Evolutionary conservation across 2,329 filamentous ascomycete species (phyloP).

Genomic region (Gaeumannomyces tritici): DNA sequence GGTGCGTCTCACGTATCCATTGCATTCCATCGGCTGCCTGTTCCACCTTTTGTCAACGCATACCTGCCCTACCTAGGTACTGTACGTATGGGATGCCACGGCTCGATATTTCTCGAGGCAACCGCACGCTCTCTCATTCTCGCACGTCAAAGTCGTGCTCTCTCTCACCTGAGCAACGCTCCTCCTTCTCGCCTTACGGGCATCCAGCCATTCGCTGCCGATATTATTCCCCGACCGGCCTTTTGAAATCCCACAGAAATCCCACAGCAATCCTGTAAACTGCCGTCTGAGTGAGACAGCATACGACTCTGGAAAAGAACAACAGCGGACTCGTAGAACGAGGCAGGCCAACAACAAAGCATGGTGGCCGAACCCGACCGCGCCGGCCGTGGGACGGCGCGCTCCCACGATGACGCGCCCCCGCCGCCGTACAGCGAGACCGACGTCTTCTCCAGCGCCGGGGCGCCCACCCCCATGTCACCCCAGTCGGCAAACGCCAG

Average conservation of each 20-base stretch:
- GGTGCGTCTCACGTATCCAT: background rate
- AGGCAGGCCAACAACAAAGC: background rate
- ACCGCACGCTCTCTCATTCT: background rate
- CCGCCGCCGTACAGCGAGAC: conserved; percentile 50
- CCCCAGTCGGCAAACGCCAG: conserved; percentile 13
- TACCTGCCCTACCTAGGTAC: no score
- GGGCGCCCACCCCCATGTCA: conserved; percentile 13
- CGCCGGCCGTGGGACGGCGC: background rate
- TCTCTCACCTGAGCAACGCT: background rate
- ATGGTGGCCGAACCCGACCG: background rate
- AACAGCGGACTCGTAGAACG: background rate
- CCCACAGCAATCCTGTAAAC: background rate
- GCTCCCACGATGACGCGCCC: conserved; percentile 25
- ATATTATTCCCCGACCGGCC: background rate
- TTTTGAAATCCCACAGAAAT: background rate
- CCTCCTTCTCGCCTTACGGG: background rate
- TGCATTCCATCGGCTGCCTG: background rate
- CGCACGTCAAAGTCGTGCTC: background rate
- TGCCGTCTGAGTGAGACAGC: background rate
- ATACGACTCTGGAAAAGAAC: background rate
- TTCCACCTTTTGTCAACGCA: background rate
- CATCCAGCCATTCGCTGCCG: background rate
- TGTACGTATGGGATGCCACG: background rate
- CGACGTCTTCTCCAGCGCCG: conserved; percentile 40
- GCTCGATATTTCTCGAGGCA: background rate